These are phyloP conservation scores for Tricholoma bakamatsutake DNA, from an alignment of 768 basidiomycete genomes.

Conservation along the genomic window DNA sequence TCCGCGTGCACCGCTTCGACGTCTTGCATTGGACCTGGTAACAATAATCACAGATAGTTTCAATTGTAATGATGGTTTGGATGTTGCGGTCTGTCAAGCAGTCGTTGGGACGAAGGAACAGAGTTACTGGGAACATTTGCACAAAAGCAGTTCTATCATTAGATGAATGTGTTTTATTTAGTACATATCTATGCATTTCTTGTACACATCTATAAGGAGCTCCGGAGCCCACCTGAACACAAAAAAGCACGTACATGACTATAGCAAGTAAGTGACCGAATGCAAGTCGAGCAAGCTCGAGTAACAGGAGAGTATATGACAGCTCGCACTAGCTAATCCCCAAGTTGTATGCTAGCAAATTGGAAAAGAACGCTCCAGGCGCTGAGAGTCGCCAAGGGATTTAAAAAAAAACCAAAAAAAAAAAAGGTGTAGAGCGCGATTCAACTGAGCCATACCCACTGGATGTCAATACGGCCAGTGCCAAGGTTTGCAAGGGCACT, in stretches of 20 bases:
- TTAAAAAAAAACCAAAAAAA: conserved; percentile 9
- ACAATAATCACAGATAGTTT: conserved; percentile 20
- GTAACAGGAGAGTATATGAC: not conserved
- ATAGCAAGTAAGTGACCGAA: conserved; percentile 25
- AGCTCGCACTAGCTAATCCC: conserved; percentile 12
- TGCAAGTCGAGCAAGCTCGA: conserved; percentile 24
- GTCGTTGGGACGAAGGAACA: conserved; percentile 32
- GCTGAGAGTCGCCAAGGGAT: conserved; percentile 16
- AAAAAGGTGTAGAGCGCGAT: conserved; percentile 2
- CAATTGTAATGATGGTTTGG: conserved; percentile 5
- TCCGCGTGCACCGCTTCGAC: conserved; percentile 35
- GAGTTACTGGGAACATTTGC: conserved; percentile 33
- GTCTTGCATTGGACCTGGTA: conserved; percentile 62
- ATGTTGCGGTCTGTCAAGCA: conserved; percentile 27
- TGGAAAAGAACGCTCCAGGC: conserved; percentile 22
- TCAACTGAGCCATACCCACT: conserved; percentile 44
- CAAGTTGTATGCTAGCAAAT: conserved; percentile 11
- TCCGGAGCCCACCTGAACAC: conserved; percentile 5
- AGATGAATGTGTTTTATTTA: not conserved
- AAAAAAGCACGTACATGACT: conserved; percentile 27
- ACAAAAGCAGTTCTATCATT: conserved; percentile 1
- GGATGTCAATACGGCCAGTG: conserved; percentile 49
- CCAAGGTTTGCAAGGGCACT: conserved; percentile 31
- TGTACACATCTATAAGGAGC: not conserved
- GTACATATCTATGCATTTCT: not conserved